Evolutionary conservation across 1,284 basidiomycete genomes (phyloP).

Genomic region (Anthracocystis setariae): DNA sequence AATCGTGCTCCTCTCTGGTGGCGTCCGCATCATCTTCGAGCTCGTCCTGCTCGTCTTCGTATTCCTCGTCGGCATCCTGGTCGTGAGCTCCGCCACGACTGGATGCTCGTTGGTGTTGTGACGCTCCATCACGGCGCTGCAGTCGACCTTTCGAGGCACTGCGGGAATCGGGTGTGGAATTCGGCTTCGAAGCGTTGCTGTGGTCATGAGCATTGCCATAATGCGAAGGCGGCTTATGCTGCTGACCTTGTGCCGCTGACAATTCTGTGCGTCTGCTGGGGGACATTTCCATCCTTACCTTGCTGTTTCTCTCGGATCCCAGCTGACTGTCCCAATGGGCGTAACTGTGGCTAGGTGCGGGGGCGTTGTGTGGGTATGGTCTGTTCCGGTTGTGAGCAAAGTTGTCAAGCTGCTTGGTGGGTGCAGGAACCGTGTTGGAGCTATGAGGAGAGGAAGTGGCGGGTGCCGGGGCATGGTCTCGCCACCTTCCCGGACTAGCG

Average conservation of each 20-base stretch:
- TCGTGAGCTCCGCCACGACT: slow-evolving; percentile 27
- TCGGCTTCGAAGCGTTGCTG: slow-evolving; percentile 14
- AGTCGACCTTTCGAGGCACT: slow-evolving; percentile 29
- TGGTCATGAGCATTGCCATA: slow-evolving; percentile 14
- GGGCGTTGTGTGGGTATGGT: slow-evolving; percentile 38
- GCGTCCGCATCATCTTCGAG: slow-evolving; percentile 51
- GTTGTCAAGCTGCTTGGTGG: slow-evolving; percentile 30
- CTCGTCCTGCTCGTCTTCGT: slow-evolving; percentile 56
- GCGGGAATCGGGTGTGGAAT: slow-evolving; percentile 14
- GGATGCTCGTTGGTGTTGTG: slow-evolving; percentile 30
- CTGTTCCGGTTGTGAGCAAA: slow-evolving; percentile 27
- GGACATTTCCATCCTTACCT: slow-evolving; percentile 29
- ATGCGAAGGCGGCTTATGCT: slow-evolving; percentile 10
- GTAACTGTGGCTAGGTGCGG: slow-evolving; percentile 42
- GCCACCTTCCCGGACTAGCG: slow-evolving; percentile 41
- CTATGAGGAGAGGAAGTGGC: slow-evolving; percentile 33
- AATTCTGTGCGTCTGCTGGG: slow-evolving; percentile 24
- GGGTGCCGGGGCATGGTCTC: slow-evolving; percentile 22
- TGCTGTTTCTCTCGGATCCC: slow-evolving; percentile 30
- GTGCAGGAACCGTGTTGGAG: slow-evolving; percentile 19
- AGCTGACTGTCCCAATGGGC: slow-evolving; percentile 48
- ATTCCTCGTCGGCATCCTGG: slow-evolving; percentile 49
- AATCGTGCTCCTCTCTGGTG: slow-evolving; percentile 46
- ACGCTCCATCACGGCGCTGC: slow-evolving; percentile 18
- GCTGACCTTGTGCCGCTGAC: neutral